Base-by-base conservation (phyloP, 192 early-diverging fungal species). In the Phlyctochytrium arcticum region DNA sequence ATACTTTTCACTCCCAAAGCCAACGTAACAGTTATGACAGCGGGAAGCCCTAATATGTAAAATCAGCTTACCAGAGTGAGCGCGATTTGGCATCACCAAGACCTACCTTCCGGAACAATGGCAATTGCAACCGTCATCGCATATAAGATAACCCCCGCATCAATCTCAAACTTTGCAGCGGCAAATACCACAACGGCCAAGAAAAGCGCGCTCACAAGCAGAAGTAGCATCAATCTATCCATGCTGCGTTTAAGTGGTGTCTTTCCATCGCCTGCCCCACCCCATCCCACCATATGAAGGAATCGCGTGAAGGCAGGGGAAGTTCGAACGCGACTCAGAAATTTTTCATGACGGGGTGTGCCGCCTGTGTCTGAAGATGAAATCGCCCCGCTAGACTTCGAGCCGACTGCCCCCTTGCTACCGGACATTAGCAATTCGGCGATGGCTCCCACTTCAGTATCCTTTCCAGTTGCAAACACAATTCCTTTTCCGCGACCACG, bases 71-170 rank as follows among this genome's bases (percentile, higher is more conserved):
- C 10, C 9, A 12, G 39, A 42, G 9, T n/a, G n/a, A 42, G 39
- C 9, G n/a, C 39, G 39, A n/a, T 42, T 9, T 42, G 39, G 39
- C 39, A 42, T n/a, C 10, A 9, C 39, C 9, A 42, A 12, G 10
- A 42, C 39, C n/a, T n/a, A 42, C n/a, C 92, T 73, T 93, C 92
- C 29, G 92, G 91, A 10, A 93, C 90, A 36, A 90, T 90, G n/a
- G 90, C 92, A 5, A 93, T 90, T n/a, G 90, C 83, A 35, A 93
- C 85, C 5, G 90, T 91, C 59, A 93, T 90, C 10, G 89, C 85
- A 75, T 89, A 88, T 58, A 93, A 89, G 47, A 88, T 67, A 56
- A 93, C 89, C 2, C 15, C 23, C 57, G 53, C 48, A 31, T 35
- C 30, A 3, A 62, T 61, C 4, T 75, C 54, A 66, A 70, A 70